phyloP scores from a whole-genome alignment of 139 green algal genomes.

The Auxenochlorella pyrenoidosa region DNA sequence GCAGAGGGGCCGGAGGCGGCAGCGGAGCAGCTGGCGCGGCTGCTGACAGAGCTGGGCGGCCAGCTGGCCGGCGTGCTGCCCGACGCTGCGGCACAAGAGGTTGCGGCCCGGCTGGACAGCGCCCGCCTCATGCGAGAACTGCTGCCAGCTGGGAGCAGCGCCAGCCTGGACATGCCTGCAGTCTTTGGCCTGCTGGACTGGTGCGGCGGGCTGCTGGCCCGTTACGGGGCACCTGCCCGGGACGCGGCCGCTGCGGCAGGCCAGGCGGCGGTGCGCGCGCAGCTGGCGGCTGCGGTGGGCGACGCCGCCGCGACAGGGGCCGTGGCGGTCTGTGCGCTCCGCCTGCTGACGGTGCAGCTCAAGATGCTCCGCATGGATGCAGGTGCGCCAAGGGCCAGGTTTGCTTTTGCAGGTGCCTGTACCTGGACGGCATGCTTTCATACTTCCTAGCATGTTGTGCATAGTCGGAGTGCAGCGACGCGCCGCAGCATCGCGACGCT shows the following conservation, averaged over 20 bases:
- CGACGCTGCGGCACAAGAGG: conserved; percentile 23
- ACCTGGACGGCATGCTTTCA: too few species aligned
- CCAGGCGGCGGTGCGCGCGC: conserved; percentile 18
- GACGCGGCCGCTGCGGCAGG: conserved; percentile 36
- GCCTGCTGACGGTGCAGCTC: conserved; percentile 74
- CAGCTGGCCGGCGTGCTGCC: conserved; percentile 56
- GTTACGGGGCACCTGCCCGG: conserved; percentile 48
- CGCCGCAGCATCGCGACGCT: too few species aligned
- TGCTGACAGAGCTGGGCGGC: conserved; percentile 57
- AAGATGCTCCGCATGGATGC: conserved; percentile 82
- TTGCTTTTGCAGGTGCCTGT: too few species aligned
- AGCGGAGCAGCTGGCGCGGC: conserved; percentile 38
- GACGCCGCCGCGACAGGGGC: conserved; percentile 15
- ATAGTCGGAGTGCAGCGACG: too few species aligned
- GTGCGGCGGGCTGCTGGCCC: conserved; percentile 36
- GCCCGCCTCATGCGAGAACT: conserved; percentile 21
- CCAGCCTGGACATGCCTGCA: not conserved
- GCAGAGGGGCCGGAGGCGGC: not conserved
- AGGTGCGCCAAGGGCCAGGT: not conserved
- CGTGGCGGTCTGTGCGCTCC: conserved; percentile 51
- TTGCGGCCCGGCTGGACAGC: conserved; percentile 42
- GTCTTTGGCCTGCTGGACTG: conserved; percentile 49
- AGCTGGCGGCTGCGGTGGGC: conserved; percentile 35
- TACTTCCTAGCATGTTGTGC: too few species aligned
- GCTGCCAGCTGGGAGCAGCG: not conserved